Base-by-base conservation (phyloP, 768 basidiomycete genomes). In the Termitomyces sp. region DNA sequence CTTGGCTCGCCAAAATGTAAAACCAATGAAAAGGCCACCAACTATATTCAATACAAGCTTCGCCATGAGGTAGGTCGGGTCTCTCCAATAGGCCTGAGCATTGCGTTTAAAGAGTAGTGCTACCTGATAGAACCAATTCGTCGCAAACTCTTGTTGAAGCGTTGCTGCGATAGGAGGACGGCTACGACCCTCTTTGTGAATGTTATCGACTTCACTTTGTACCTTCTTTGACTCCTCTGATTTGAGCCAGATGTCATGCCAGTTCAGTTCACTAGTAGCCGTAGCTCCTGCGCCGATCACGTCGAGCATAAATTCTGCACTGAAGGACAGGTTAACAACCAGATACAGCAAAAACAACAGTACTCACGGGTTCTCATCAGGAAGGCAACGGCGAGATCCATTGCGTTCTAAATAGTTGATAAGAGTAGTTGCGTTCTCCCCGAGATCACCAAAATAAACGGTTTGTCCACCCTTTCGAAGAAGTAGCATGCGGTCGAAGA, bases 391-490 rank as follows among this genome's bases (percentile, higher is more conserved):
- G 3, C 82, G 73, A 0, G 82, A 83, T 17, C 90, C 90, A 49
- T 87, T 85, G 2, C 65, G 64, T 68, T 90, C 84, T 60, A 94
- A 91, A 71, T 94, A 93, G 9, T 77, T 66, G 53, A 90, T 81
- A 34, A 93, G 67, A 0, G 82, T 84, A 21, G 73, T 67, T 0
- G 88, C 75, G 57, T 87, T 83, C 19, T 70, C 60, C 1, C 90
- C 90, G 24, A 90, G 68, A 49, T 88, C 83, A 15, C 87, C 86
- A 60, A 87, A 86, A 70, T 88, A 90, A 15, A 86, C 84, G 6
- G 78, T 84, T 61, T 87, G 60, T 53, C 93, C 93, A n/a, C 93
- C 92, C 59, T 82, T 81, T 46, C 81, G 80, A 17, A 95, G 75
- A 1, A 96, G 76, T 2, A 95, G 71, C 11, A 96, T 72, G 15